phyloP scores from a whole-genome alignment of 768 basidiomycete species.

The Hygrocybe coccinea region DNA sequence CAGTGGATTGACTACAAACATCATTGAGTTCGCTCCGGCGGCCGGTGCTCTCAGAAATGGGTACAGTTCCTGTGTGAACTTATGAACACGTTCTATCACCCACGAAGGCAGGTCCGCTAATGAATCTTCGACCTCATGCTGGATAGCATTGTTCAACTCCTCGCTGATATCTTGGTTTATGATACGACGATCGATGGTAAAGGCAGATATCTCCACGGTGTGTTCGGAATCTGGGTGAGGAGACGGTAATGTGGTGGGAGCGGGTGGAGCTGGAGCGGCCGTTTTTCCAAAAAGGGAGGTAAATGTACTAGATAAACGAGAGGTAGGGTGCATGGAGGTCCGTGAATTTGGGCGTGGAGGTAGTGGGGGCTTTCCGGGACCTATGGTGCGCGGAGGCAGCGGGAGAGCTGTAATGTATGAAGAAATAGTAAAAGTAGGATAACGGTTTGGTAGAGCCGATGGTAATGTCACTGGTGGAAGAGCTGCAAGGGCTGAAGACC shows the following conservation, averaged over 20 bases:
- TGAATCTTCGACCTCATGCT: slow-evolving; percentile 49
- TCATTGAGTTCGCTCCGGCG: slow-evolving; percentile 4
- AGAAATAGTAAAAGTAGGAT: slow-evolving; percentile 7
- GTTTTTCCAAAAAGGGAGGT: slow-evolving; percentile 67
- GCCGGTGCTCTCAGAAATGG: slow-evolving; percentile 45
- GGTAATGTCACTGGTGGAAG: slow-evolving; percentile 39
- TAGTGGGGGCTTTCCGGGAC: slow-evolving; percentile 34
- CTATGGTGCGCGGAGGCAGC: slow-evolving; percentile 25
- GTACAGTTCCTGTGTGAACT: slow-evolving; percentile 50
- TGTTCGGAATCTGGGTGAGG: slow-evolving; percentile 28
- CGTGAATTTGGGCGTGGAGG: slow-evolving; percentile 36
- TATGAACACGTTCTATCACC: slow-evolving; percentile 56
- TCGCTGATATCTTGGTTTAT: slow-evolving; percentile 50
- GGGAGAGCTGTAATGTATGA: slow-evolving; percentile 2
- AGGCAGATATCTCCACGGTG: slow-evolving; percentile 53
- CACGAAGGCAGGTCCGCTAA: slow-evolving; percentile 43
- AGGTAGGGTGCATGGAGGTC: slow-evolving; percentile 22
- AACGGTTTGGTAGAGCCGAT: slow-evolving; percentile 12
- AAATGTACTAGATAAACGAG: slow-evolving; percentile 68
- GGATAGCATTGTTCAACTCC: slow-evolving; percentile 49
- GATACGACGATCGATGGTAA: slow-evolving; percentile 52
- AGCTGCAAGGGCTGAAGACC: slow-evolving; percentile 28
- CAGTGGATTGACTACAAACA: slow-evolving; percentile 41
- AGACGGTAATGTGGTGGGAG: slow-evolving; percentile 28
- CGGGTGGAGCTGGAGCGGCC: slow-evolving; percentile 31